Conservation (phyloP, 805 yeast species). For the Torulaspora microellipsoides region DNA sequence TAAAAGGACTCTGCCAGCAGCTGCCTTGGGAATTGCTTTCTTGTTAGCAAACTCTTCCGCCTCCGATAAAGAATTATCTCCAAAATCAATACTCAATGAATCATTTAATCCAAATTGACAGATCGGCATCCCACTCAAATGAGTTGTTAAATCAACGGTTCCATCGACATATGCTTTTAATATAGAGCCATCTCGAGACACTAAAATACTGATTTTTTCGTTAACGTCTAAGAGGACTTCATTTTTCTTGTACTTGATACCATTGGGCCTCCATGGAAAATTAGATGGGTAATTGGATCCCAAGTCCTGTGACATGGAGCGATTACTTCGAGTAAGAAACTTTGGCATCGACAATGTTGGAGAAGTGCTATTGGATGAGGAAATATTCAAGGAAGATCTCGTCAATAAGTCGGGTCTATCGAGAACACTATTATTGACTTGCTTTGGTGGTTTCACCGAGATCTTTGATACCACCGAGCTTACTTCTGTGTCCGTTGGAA, state of each 20-base stretch:
- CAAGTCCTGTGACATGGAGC: constrained; percentile 17
- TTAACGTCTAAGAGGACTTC: constrained; percentile 72
- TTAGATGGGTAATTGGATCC: constrained; percentile 32
- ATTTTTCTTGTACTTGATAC: constrained; percentile 73
- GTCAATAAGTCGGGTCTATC: constrained; percentile 9
- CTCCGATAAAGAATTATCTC: constrained; percentile 13
- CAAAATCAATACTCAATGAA: constrained; percentile 29
- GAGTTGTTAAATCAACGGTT: constrained; percentile 61
- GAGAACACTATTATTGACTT: constrained; percentile 3
- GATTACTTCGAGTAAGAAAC: constrained; percentile 15
- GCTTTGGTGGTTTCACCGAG: constrained; percentile 23
- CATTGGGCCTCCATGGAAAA: constrained; percentile 66
- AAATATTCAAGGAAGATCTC: constrained; percentile 6
- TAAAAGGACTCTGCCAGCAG: constrained; percentile 49
- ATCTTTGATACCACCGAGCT: constrained; percentile 23
- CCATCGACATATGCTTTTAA: constrained; percentile 76
- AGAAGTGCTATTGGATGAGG: constrained; percentile 2
- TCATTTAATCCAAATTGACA: constrained; percentile 79
- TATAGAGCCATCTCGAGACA: constrained; percentile 59
- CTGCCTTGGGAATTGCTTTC: constrained; percentile 35
- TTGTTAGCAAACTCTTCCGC: constrained; percentile 29
- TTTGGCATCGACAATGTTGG: constrained; percentile 18
- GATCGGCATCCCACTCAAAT: constrained; percentile 74
- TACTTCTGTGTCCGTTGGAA: constrained; percentile 28
- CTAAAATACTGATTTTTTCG: constrained; percentile 68